These are phyloP conservation scores for Pseudonitzschia delicatissima DNA, from an alignment of 108 stramenopile species.

Conservation along the genomic window DNA sequence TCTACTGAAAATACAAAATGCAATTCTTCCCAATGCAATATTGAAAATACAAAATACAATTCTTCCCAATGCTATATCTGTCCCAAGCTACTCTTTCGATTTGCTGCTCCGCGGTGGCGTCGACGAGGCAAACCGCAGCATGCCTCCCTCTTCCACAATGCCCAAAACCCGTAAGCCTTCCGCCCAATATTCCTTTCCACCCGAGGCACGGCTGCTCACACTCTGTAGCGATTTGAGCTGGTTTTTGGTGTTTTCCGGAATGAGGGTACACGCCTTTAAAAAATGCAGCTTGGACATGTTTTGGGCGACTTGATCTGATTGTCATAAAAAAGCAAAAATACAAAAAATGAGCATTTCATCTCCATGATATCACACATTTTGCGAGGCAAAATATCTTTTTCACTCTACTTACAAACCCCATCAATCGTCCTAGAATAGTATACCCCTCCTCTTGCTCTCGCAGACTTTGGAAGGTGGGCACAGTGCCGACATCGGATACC, in stretches of 20 bases:
- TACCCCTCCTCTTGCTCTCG: conserved; percentile 29
- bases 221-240: conserved; percentile 21
- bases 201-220: conserved; percentile 35
- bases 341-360: too few species aligned
- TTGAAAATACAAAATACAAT: too few species aligned
- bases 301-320: conserved; percentile 44
- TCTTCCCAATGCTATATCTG: not conserved
- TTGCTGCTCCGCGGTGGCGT: too few species aligned
- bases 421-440: conserved; percentile 41
- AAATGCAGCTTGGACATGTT: conserved; percentile 47
- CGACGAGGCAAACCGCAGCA: conserved; percentile 16
- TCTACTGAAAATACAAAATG: too few species aligned
- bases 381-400: too few species aligned
- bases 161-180: conserved; percentile 41
- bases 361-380: too few species aligned
- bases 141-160: conserved; percentile 19
- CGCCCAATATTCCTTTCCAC: conserved; percentile 78
- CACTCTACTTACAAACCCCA: conserved; percentile 15
- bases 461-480: conserved; percentile 23
- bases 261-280: conserved; percentile 26
- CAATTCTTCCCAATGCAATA: too few species aligned
- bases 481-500: conserved; percentile 54
- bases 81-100: not conserved
- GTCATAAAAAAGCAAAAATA: not conserved
- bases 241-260: conserved; percentile 22